phyloP scores from a whole-genome alignment of 129 eudicot genomes.

The Chrysanthemum seticuspe region DNA sequence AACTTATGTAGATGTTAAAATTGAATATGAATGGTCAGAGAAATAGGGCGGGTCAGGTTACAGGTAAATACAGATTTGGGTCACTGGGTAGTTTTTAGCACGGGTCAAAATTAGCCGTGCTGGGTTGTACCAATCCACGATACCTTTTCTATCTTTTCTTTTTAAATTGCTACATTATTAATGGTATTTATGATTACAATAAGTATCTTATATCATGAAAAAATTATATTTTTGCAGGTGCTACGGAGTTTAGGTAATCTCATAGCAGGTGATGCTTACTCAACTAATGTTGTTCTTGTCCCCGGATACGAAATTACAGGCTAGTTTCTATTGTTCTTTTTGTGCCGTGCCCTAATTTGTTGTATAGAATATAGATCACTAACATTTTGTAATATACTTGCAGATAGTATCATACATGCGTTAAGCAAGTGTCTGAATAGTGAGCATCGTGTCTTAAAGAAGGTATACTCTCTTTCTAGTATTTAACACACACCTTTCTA shows the following conservation, averaged over 20 bases:
- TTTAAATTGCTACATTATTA: too few species aligned
- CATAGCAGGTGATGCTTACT: conserved; percentile 83
- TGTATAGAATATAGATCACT: conserved; percentile 7
- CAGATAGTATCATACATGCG: conserved; percentile 70
- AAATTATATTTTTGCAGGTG: conserved; percentile 41
- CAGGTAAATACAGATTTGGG: too few species aligned
- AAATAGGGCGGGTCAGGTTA: too few species aligned
- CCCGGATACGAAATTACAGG: conserved; percentile 83
- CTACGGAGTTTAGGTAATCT: conserved; percentile 92
- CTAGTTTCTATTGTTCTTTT: conserved; percentile 37
- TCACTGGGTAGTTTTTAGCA: too few species aligned
- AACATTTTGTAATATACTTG: conserved; percentile 15
- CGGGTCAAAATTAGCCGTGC: too few species aligned
- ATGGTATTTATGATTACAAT: too few species aligned
- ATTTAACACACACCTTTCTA: neutral
- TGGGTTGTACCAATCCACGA: too few species aligned
- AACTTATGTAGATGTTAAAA: neutral
- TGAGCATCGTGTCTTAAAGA: conserved; percentile 95
- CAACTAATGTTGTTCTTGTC: conserved; percentile 57
- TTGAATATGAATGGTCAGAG: neutral
- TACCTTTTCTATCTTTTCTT: too few species aligned
- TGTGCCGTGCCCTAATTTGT: too few species aligned
- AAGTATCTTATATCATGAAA: too few species aligned
- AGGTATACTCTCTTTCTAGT: conserved; percentile 44
- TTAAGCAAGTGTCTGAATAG: conserved; percentile 73